phyloP scores from a whole-genome alignment of 441 rosid species.

The Caryocar brasiliense region DNA sequence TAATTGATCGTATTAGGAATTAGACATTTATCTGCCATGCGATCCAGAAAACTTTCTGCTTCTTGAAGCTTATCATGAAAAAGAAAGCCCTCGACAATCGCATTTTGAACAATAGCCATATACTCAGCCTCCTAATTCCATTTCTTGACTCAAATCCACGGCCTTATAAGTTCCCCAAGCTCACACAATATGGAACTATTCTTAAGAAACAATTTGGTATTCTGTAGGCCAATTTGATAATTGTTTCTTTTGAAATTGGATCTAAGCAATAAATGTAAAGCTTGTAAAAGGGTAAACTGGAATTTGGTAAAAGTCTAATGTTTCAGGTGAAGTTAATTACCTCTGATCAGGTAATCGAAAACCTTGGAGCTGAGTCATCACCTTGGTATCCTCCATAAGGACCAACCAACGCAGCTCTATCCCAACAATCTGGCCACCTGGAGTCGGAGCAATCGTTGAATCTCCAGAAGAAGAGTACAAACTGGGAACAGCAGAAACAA shows the following conservation, averaged over 20 bases:
- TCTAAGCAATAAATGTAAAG: no score
- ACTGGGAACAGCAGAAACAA: conserved; percentile 48
- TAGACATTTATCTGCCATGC: conserved; percentile 29
- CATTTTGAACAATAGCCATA: conserved; percentile 38
- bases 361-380: conserved; percentile 71
- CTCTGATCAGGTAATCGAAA: no score
- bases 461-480: conserved; percentile 40
- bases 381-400: conserved; percentile 77
- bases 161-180: conserved; percentile 35
- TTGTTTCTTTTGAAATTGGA: no score
- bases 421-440: conserved; percentile 57
- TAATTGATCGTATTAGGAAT: conserved; percentile 31
- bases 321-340: no score
- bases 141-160: conserved; percentile 41
- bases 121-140: conserved; percentile 44
- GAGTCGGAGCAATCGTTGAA: conserved; percentile 43
- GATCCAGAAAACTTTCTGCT: conserved; percentile 47
- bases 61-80: conserved; percentile 31
- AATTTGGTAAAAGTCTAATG: no score
- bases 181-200: conserved; percentile 33
- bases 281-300: no score
- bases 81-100: conserved; percentile 39
- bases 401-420: conserved; percentile 60
- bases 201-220: no score
- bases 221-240: no score